phyloP scores from a whole-genome alignment of 495 filamentous ascomycete species.

The Polyplosphaeria fusca region DNA sequence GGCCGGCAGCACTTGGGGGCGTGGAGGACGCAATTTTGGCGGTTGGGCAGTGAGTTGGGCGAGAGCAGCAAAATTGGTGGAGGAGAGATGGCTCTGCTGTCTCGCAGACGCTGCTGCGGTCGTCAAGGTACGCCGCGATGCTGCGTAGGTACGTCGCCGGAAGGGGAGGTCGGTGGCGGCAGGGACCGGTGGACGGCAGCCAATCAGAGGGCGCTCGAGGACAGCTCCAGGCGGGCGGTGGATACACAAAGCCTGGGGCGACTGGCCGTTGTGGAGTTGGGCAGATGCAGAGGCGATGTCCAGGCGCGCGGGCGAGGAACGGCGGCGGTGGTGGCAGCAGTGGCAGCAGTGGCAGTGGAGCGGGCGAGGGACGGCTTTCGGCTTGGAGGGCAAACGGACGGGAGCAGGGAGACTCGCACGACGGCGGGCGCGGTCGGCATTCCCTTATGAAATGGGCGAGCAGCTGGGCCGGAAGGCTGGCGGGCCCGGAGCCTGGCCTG shows the following conservation, averaged over 20 bases:
- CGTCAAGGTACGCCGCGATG: background rate
- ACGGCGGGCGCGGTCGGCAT: too few relatives aligned
- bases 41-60: too few relatives aligned
- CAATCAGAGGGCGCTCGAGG: background rate
- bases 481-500: background rate
- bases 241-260: background rate
- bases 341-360: background rate
- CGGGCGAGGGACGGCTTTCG: background rate
- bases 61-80: too few relatives aligned
- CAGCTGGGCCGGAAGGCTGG: background rate
- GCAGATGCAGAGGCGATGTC: background rate
- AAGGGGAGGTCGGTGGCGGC: background rate
- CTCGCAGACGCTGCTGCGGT: background rate
- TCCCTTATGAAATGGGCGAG: too few relatives aligned
- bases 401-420: too few relatives aligned
- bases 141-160: background rate
- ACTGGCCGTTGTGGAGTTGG: background rate
- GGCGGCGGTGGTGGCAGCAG: background rate
- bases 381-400: background rate
- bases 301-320: background rate
- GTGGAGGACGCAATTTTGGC: background rate
- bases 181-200: background rate
- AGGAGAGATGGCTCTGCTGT: background rate
- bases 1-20: background rate
- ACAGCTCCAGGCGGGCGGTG: background rate